Evolutionary conservation across 352 stramenopile species (phyloP).

Genomic region (Pythium chondricola): DNA sequence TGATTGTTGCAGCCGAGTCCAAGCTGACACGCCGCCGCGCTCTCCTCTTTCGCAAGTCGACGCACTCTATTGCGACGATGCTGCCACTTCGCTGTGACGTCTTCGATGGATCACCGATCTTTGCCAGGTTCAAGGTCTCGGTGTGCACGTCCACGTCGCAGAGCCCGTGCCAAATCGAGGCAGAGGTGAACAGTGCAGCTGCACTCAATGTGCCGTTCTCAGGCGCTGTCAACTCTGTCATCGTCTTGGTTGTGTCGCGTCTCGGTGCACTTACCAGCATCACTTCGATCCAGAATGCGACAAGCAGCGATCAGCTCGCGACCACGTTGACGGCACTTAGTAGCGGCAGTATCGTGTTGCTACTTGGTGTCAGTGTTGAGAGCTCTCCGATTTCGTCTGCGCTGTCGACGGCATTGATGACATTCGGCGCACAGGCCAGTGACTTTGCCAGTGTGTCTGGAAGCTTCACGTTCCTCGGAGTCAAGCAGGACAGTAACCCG

Average conservation of each 20-base stretch:
- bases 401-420: neutral
- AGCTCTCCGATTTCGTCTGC: slow-evolving; percentile 4
- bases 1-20: slow-evolving; percentile 39
- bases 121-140: slow-evolving; percentile 23
- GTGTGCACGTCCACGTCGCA: slow-evolving; percentile 18
- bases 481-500: slow-evolving; percentile 9
- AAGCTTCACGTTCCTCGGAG: slow-evolving; percentile 23
- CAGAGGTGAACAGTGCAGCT: slow-evolving; percentile 10
- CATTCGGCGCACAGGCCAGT: slow-evolving; percentile 11
- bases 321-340: slow-evolving; percentile 2
- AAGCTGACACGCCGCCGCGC: slow-evolving; percentile 28
- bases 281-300: neutral
- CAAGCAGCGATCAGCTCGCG: neutral
- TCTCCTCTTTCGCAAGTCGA: slow-evolving; percentile 36
- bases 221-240: slow-evolving; percentile 6
- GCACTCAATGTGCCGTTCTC: slow-evolving; percentile 5
- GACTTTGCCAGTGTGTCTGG: slow-evolving; percentile 6
- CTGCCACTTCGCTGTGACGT: slow-evolving; percentile 40
- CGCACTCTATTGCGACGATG: slow-evolving; percentile 8
- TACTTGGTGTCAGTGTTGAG: slow-evolving; percentile 15
- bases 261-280: neutral
- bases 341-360: slow-evolving; percentile 14
- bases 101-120: slow-evolving; percentile 36
- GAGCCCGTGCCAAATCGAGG: slow-evolving; percentile 15
- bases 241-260: slow-evolving; percentile 7